Base-by-base conservation (phyloP, 2,329 filamentous ascomycete species). In the Thelonectria blattea region DNA sequence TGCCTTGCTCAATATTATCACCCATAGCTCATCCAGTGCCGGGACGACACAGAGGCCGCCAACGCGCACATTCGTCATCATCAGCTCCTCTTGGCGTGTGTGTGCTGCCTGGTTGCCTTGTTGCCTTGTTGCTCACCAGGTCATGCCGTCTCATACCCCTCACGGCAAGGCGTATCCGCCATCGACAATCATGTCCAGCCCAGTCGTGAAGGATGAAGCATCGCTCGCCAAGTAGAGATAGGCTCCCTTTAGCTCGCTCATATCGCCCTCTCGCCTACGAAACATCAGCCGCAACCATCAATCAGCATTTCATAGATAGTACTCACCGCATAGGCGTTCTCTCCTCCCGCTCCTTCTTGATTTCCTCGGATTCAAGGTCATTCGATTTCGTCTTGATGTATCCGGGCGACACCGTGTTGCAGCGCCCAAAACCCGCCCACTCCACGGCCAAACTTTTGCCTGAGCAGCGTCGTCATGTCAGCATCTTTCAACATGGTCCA, bases 351-450 rank as follows among this genome's bases (percentile, higher is more conserved):
- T 66, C 61, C 17, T 64, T 56, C 45, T 69, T 69, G 3, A 58
- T 68, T 41, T 68, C 67, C 17, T 65, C 65, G 11, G 68, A 58
- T n/a, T 68, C 59, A 56, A 69, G 68, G 48, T 68, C 63, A 27
- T 67, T 62, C 34, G 69, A 68, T 42, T 69, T 67, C 15, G 67
- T 69, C 12, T 65, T 64, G 53, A 70, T 69, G 20, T 70, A 86
- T 2, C 72, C 72, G 3, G 72, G 72, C 20, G 72, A 73, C 6
- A 86, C 81, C 41, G 83, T 78, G 65, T 86, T 86, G 22, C 85
- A 83, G 2, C 84, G 76, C 2, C 83, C 84, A 63, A 86, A 85
- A 2, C 83, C 80, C 10, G 81, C 73, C 84, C 84, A 86, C 63
- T 87, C 84, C 6, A 81, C 75, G 0, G 84, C 83, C 27, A 86